A percentile compares a stretch with the other conserved stretches of the same genome.
Conservation (phyloP, 2,329 filamentous ascomycete genomes). For the Ascochyta clinopodiicola region DNA sequence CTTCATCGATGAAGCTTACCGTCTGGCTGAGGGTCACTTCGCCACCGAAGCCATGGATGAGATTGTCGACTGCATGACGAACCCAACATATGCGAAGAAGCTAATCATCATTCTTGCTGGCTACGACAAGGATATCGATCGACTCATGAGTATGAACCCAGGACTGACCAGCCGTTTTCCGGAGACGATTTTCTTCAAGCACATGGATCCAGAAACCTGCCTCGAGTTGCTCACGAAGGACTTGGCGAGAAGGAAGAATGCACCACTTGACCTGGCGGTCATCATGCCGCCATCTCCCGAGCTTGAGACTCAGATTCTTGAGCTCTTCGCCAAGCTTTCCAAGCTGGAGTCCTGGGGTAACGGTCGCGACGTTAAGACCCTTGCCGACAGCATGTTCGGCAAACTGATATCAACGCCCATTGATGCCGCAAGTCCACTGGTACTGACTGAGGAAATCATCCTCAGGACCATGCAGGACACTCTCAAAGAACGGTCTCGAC, state of each 20-base stretch:
- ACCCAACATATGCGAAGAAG: conserved; percentile 64
- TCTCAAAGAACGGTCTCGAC: conserved; percentile 41
- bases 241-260: conserved; percentile 42
- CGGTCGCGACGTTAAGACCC: conserved; percentile 65
- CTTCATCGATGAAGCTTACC: conserved; percentile 76
- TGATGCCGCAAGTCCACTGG: conserved; percentile 22
- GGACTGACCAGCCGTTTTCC: conserved; percentile 71
- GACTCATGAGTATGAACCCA: conserved; percentile 65
- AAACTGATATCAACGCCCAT: conserved; percentile 33
- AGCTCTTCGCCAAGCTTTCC: conserved; percentile 52
- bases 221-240: conserved; percentile 48
- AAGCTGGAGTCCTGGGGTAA: conserved; percentile 65
- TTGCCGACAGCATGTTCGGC: conserved; percentile 61
- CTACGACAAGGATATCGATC: conserved; percentile 71
- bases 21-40: conserved; percentile 64
- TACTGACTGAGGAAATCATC: conserved; percentile 34
- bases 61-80: conserved; percentile 60
- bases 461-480: conserved; percentile 38
- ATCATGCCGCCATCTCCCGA: conserved; percentile 29
- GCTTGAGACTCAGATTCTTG: conserved; percentile 25
- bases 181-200: conserved; percentile 64
- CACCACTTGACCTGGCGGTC: conserved; percentile 35
- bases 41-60: conserved; percentile 63
- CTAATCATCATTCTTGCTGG: conserved; percentile 73
- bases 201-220: conserved; percentile 41